phyloP scores from a whole-genome alignment of 2,329 filamentous ascomycete genomes.

The Trichoderma arundinaceum region DNA sequence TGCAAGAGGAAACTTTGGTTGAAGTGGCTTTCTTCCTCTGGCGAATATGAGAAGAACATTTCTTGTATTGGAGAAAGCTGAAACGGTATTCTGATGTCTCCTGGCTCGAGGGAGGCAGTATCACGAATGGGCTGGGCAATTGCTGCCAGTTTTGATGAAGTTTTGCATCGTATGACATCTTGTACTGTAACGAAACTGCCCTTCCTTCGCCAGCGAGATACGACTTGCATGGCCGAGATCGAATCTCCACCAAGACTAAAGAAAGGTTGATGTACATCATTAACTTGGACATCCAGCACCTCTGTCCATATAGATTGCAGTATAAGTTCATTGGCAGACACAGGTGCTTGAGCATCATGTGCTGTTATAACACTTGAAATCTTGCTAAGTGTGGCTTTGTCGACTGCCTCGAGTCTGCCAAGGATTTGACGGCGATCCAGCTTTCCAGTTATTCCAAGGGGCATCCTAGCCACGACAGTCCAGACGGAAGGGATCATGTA shows the following conservation, averaged over 20 bases:
- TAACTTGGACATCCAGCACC: constrained; percentile 41
- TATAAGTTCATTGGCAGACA: not conserved
- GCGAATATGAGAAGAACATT: not conserved
- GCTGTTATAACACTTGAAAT: too few relatives aligned
- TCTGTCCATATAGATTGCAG: constrained; percentile 39
- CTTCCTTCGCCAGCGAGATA: constrained; percentile 37
- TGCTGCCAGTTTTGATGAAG: not conserved
- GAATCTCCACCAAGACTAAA: constrained; percentile 52
- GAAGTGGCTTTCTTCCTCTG: not conserved
- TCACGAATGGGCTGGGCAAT: not conserved
- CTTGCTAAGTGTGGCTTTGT: not conserved
- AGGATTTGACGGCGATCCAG: constrained; percentile 2
- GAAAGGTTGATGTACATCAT: constrained; percentile 44
- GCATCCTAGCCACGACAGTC: not conserved
- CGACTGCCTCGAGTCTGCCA: not conserved
- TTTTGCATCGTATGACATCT: not conserved
- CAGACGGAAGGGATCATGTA: constrained; percentile 7
- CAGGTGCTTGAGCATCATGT: not conserved
- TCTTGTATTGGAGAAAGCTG: constrained; percentile 3
- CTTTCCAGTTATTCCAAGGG: constrained; percentile 3
- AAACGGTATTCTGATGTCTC: not conserved
- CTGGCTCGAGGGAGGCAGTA: not conserved
- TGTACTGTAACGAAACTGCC: not conserved
- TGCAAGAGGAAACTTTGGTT: not conserved
- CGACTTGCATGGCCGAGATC: constrained; percentile 51